Base-by-base conservation (phyloP, 2,329 filamentous ascomycete genomes). In the Colletotrichum plurivorum region DNA sequence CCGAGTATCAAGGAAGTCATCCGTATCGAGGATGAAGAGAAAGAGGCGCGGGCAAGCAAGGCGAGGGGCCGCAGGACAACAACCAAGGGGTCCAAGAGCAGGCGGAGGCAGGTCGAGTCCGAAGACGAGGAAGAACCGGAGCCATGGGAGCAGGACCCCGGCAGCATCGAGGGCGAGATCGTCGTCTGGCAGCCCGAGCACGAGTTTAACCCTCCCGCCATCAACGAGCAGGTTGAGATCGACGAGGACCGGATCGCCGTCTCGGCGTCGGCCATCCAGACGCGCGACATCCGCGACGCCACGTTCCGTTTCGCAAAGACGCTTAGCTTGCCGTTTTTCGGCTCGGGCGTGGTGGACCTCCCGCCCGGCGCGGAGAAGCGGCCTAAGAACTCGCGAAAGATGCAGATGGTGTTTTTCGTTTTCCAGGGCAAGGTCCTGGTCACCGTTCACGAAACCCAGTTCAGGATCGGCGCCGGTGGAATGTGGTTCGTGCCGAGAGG, bases 371-470 rank as follows among this genome's bases (percentile, higher is more conserved):
- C 93, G 39, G 89, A 93, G 77, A 99, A 99, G 84, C 90, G 91
- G 73, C 89, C 92, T 56, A 98, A 98, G 86, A 98, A 98, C 80
- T 93, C 93, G 43, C 88, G 95, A 71, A 95, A 93, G 83, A 98
- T 98, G 94, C 94, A 98, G 77, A 96, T 99, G 92, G 91, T 93
- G 1, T 98, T 98, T 80, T 98, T 97, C 75, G 92, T 99, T 36
- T 92, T 94, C 74, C 88, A 89, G 52, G 96, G 96, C 22, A 90
- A 92, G 72, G 94, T 98, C 20, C 85, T 90, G 72, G 95, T 97
- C 20, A 92, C 90, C 31, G 88, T 97, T 55, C 90, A 92, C 72
- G 89, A 93, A 72, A 92, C 88, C 25, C 84, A 87, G 71, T 98
- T 99, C 78, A 90, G 92, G 65, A 94, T 97, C 72, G 90, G 91